Percentiles rank a stretch among this genome's conserved stretches.
These are phyloP conservation scores for Clarireedia homoeocarpa DNA, from an alignment of 2,329 filamentous ascomycete species.

Conservation along the genomic window DNA sequence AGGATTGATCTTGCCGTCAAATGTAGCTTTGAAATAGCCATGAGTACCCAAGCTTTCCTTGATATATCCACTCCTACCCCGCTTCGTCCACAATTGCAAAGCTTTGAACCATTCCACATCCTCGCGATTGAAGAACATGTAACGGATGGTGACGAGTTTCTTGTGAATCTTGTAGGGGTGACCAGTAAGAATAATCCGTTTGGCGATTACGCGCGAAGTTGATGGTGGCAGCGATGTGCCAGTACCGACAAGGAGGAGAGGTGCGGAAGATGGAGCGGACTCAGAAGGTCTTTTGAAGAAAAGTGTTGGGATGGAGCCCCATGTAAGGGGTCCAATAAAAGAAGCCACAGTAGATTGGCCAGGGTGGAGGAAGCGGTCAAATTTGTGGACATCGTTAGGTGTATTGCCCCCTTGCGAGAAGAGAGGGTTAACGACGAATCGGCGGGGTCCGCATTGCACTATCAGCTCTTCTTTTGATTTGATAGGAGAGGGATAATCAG, in stretches of 20 bases:
- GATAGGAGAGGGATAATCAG: constrained; percentile 66
- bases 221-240: constrained; percentile 78
- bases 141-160: constrained; percentile 89
- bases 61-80: constrained; percentile 81
- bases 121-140: constrained; percentile 99
- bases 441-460: constrained; percentile 80
- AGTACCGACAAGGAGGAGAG: constrained; percentile 70
- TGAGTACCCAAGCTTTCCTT: constrained; percentile 94
- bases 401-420: constrained; percentile 87
- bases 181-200: constrained; percentile 87
- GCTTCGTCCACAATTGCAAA: constrained; percentile 84
- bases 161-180: constrained; percentile 99
- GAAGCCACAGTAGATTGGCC: constrained; percentile 83
- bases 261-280: constrained; percentile 37
- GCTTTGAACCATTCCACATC: constrained; percentile 98
- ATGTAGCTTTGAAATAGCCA: constrained; percentile 99
- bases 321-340: constrained; percentile 84
- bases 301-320: constrained; percentile 84
- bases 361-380: constrained; percentile 83
- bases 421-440: constrained; percentile 80
- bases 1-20: constrained; percentile 92
- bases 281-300: constrained; percentile 63
- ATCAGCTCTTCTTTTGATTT: constrained; percentile 91
- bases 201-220: constrained; percentile 76
- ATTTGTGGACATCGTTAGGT: constrained; percentile 96